These are phyloP conservation scores for Breynia disticha DNA, from an alignment of 441 rosid genomes.

Conservation along the genomic window DNA sequence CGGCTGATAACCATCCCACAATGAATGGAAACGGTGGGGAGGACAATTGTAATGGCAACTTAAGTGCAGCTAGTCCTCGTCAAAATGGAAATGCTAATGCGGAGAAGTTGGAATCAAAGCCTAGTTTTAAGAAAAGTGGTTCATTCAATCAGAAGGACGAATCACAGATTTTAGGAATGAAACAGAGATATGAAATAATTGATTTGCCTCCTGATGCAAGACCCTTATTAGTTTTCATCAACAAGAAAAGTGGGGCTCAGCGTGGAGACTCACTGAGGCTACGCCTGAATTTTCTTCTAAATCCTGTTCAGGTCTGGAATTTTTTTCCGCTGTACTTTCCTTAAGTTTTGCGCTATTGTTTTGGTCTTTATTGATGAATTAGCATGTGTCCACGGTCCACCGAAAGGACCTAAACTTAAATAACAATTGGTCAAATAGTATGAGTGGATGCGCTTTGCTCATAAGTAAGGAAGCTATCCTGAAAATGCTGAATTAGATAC, in stretches of 20 bases:
- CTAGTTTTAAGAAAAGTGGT: slow-evolving; percentile 52
- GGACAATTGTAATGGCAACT: slow-evolving; percentile 40
- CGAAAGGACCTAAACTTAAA: too few relatives aligned
- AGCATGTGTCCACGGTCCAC: not conserved
- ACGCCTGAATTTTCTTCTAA: slow-evolving; percentile 76
- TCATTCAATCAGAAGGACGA: slow-evolving; percentile 72
- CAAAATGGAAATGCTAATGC: slow-evolving; percentile 28
- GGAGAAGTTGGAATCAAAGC: slow-evolving; percentile 42
- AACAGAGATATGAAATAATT: slow-evolving; percentile 68
- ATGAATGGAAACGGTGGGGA: slow-evolving; percentile 38
- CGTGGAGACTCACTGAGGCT: slow-evolving; percentile 77
- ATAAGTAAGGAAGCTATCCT: too few relatives aligned
- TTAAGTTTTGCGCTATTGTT: not conserved
- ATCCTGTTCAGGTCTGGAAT: slow-evolving; percentile 80
- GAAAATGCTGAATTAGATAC: too few relatives aligned
- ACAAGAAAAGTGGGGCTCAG: slow-evolving; percentile 96
- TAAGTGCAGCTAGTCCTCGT: slow-evolving; percentile 23
- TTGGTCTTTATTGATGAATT: not conserved
- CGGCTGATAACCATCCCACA: slow-evolving; percentile 38
- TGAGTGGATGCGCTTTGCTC: too few relatives aligned
- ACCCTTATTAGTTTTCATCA: slow-evolving; percentile 81
- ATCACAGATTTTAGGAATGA: slow-evolving; percentile 46
- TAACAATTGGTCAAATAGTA: too few relatives aligned
- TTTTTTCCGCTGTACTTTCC: not conserved
- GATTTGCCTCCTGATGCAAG: slow-evolving; percentile 90